These are phyloP conservation scores for Pyrenochaeta sp. DNA, from an alignment of 2,329 filamentous ascomycete species.

Conservation along the genomic window DNA sequence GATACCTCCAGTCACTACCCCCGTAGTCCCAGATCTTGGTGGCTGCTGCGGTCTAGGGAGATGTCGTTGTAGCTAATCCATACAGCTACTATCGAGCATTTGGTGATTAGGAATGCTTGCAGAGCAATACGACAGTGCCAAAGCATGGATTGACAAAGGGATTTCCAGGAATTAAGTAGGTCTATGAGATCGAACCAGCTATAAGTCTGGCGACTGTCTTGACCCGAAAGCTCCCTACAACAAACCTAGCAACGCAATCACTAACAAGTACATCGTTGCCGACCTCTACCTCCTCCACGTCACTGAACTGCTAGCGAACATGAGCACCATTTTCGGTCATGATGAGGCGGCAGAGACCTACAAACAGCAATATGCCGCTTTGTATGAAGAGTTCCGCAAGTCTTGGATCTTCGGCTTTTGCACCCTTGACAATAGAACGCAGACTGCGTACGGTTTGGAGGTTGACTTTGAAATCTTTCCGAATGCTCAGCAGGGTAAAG, in stretches of 20 bases:
- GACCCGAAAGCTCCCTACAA: conserved; percentile 49
- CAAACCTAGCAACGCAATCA: conserved; percentile 41
- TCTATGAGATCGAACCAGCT: conserved; percentile 45
- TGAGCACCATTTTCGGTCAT: conserved; percentile 33
- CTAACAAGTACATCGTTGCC: conserved; percentile 47
- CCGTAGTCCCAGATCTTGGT: conserved; percentile 30
- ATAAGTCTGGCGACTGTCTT: conserved; percentile 53
- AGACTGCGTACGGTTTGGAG: too few species aligned
- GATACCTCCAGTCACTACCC: too few species aligned
- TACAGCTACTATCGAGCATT: conserved; percentile 45
- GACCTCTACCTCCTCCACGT: conserved; percentile 51
- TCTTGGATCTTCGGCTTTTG: too few species aligned
- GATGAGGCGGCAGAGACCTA: conserved; percentile 18
- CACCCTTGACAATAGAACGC: too few species aligned
- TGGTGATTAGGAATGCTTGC: conserved; percentile 46
- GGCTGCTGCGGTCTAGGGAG: conserved; percentile 50
- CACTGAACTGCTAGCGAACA: conserved; percentile 37
- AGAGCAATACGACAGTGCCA: conserved; percentile 47
- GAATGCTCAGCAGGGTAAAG: too few species aligned
- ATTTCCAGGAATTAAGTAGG: conserved; percentile 40
- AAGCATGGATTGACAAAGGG: conserved; percentile 47
- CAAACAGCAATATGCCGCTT: conserved; percentile 29
- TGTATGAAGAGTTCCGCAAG: conserved; percentile 21
- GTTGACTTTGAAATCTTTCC: too few species aligned
- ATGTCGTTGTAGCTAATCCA: conserved; percentile 48